Evolutionary conservation across 306 rosid genomes (phyloP).

Genomic region (Benincasa hispida): DNA sequence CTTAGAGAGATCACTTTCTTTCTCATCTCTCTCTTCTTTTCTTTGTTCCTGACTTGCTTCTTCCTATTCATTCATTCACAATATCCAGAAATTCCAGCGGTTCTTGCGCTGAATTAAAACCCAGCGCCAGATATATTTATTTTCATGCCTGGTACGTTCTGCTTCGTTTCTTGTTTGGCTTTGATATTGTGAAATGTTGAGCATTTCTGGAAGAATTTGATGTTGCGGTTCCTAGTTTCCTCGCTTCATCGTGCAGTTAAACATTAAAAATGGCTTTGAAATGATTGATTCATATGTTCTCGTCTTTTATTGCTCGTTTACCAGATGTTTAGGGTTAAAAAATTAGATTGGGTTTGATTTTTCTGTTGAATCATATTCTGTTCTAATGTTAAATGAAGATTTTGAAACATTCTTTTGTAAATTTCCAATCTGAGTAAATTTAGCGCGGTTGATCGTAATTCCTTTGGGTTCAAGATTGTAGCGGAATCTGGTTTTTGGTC

Average conservation of each 20-base stretch:
- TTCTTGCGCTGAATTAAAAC: neutral
- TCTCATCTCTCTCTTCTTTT: neutral
- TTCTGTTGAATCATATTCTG: neutral
- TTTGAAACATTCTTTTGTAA: neutral
- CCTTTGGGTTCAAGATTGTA: neutral
- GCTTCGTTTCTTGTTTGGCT: conserved; percentile 16
- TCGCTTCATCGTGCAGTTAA: neutral
- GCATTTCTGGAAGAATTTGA: neutral
- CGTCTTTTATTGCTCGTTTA: neutral
- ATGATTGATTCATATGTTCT: neutral
- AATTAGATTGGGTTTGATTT: neutral
- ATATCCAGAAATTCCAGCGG: conserved; percentile 11
- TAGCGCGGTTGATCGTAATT: neutral
- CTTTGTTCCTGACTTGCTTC: conserved; percentile 12
- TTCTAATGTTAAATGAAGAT: neutral
- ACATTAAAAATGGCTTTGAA: neutral
- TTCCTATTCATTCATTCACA: conserved; percentile 10
- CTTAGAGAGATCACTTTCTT: conserved; percentile 5
- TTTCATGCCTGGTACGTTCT: conserved; percentile 28
- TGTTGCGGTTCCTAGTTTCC: neutral
- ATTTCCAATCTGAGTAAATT: neutral
- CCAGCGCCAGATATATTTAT: conserved; percentile 13
- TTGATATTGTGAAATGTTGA: neutral
- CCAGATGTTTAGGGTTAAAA: neutral
- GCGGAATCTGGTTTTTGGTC: neutral